Conservation (phyloP, 306 rosid genomes). For the Rosa multiflora region DNA sequence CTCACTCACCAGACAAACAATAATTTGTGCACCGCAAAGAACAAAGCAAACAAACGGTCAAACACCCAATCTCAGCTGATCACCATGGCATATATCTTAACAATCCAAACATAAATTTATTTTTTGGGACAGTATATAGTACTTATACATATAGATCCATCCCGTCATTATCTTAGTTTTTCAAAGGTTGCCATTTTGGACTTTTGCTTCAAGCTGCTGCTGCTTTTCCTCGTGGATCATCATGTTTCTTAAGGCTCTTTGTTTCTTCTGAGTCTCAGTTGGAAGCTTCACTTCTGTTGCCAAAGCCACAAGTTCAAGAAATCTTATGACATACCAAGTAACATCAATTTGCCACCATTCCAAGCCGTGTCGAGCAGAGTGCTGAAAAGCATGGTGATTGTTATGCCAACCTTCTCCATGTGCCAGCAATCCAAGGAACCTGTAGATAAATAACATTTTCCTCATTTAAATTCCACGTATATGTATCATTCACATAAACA, state of each 20-base stretch:
- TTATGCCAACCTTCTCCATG: slow-evolving; percentile 98
- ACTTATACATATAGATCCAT: not conserved
- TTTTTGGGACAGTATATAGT: not conserved
- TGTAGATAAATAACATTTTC: not conserved
- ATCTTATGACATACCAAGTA: slow-evolving; percentile 68
- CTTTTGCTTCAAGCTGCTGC: not conserved
- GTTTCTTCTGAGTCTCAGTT: slow-evolving; percentile 54
- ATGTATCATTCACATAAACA: not conserved
- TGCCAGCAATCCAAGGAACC: slow-evolving; percentile 80
- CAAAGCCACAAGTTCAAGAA: slow-evolving; percentile 68
- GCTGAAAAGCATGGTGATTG: slow-evolving; percentile 90
- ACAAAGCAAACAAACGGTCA: too few relatives aligned
- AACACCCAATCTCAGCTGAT: too few relatives aligned
- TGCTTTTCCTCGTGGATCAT: not conserved
- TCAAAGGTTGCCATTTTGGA: not conserved
- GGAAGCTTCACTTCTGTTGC: slow-evolving; percentile 78
- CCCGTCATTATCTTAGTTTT: not conserved
- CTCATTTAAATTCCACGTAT: too few relatives aligned
- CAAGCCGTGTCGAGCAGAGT: slow-evolving; percentile 82
- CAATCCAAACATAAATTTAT: not conserved
- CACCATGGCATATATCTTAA: not conserved
- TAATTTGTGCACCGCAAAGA: not conserved
- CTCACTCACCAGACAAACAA: not conserved
- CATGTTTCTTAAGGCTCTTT: slow-evolving; percentile 11
- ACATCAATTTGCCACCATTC: slow-evolving; percentile 94